Base-by-base conservation (phyloP, 2,329 filamentous ascomycete species). In the Parascedosporium putredinis region DNA sequence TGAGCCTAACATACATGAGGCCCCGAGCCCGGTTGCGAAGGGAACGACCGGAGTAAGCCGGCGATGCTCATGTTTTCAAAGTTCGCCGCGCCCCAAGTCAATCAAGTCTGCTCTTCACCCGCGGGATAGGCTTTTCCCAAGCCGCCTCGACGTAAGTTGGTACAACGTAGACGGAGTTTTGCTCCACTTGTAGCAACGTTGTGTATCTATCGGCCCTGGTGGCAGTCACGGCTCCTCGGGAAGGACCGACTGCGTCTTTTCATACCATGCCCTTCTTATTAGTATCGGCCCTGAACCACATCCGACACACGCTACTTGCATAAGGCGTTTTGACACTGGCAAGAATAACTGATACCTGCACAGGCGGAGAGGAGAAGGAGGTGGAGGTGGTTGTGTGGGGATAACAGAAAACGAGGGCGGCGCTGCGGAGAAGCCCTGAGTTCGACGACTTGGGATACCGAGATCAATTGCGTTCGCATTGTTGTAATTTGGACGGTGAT, bases 401-500 rank as follows among this genome's bases (percentile, higher is more conserved):
- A 42, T 14, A 20, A 14, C 38, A 42, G n/a, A n/a, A n/a, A n/a
- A n/a, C n/a, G n/a, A n/a, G n/a, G n/a, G n/a, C n/a, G n/a, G n/a
- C n/a, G n/a, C n/a, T n/a, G n/a, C n/a, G n/a, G n/a, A n/a, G n/a
- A n/a, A n/a, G n/a, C n/a, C n/a, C n/a, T n/a, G n/a, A n/a, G n/a
- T n/a, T n/a, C n/a, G n/a, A n/a, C n/a, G n/a, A n/a, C n/a, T n/a
- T n/a, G n/a, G n/a, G n/a, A n/a, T n/a, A n/a, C n/a, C n/a, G n/a
- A n/a, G n/a, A n/a, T n/a, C n/a, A n/a, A n/a, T 42, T 22, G 23
- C 23, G 20, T 20, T 10, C 18, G 38, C 16, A 16, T 20, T 14
- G 38, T 42, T 36, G 12, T 42, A 42, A 42, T 42, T 42, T 42
- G 16, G 20, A 42, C 18, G 38, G 38, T 24, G 38, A 42, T 42